Conservation (phyloP, 345 rosid species). For the Hibiscus mutabilis region DNA sequence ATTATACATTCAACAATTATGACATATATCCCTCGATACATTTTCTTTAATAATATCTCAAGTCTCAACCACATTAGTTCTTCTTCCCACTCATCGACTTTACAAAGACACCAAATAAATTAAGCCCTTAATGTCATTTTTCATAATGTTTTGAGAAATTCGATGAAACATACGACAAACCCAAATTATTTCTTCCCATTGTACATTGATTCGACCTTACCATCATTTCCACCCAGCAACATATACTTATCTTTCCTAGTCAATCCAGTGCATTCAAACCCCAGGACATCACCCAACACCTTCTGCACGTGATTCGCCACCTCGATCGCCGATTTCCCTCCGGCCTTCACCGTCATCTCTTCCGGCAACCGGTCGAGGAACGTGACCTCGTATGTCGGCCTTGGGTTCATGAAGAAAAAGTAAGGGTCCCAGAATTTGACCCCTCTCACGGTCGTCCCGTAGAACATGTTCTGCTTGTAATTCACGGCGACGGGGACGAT, state of each 20-base stretch:
- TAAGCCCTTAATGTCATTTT: too few relatives aligned
- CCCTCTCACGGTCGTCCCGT: slow-evolving; percentile 88
- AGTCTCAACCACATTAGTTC: background rate
- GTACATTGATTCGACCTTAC: slow-evolving; percentile 79
- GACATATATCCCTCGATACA: background rate
- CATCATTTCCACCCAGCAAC: slow-evolving; percentile 82
- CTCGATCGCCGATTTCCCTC: slow-evolving; percentile 76
- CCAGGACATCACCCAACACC: slow-evolving; percentile 53
- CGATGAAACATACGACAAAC: too few relatives aligned
- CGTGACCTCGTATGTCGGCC: slow-evolving; percentile 65
- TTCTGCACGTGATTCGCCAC: slow-evolving; percentile 79
- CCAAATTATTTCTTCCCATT: slow-evolving; percentile 18
- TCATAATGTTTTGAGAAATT: too few relatives aligned
- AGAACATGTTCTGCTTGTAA: slow-evolving; percentile 75
- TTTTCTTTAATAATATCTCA: background rate
- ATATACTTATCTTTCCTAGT: slow-evolving; percentile 83
- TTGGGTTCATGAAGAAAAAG: slow-evolving; percentile 89
- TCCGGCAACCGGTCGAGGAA: slow-evolving; percentile 79
- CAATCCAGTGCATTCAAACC: slow-evolving; percentile 67
- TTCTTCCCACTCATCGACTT: too few relatives aligned
- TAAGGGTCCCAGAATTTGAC: slow-evolving; percentile 93
- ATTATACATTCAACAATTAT: background rate
- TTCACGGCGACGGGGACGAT: slow-evolving; percentile 91
- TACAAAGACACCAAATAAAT: too few relatives aligned
- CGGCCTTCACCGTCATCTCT: slow-evolving; percentile 68